Conservation (phyloP, 169 alveolate species). For the Fabrea salina region DNA sequence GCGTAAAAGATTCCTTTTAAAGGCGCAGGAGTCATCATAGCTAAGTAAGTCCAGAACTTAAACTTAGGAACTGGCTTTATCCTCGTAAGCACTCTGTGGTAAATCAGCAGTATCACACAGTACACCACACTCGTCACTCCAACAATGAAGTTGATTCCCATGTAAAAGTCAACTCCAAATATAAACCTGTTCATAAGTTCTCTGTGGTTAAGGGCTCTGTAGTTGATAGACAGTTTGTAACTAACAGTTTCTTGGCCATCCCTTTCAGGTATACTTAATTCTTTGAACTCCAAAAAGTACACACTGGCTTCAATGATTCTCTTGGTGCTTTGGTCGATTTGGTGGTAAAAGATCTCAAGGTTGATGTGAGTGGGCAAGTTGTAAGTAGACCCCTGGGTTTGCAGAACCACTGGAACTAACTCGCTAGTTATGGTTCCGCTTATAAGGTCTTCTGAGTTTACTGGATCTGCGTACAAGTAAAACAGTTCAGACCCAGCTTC, state of each 20-base stretch:
- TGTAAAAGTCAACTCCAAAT: constrained; percentile 40
- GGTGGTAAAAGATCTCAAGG: constrained; percentile 51
- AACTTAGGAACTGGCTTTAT: constrained; percentile 57
- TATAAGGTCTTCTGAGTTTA: constrained; percentile 29
- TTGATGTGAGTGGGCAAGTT: constrained; percentile 49
- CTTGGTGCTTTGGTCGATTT: constrained; percentile 46
- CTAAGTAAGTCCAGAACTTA: constrained; percentile 54
- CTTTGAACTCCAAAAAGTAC: constrained; percentile 29
- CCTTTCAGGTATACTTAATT: constrained; percentile 12
- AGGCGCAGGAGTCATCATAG: constrained; percentile 58
- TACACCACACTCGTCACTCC: constrained; percentile 54
- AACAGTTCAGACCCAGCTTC: constrained; percentile 40
- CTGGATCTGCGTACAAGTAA: constrained; percentile 43
- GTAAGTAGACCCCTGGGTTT: constrained; percentile 15
- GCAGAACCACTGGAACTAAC: background rate
- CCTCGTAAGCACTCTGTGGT: constrained; percentile 51
- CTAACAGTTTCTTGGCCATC: constrained; percentile 31
- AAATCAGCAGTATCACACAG: constrained; percentile 37
- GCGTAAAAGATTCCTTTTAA: constrained; percentile 46
- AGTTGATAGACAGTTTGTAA: constrained; percentile 32
- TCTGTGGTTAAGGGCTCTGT: constrained; percentile 45
- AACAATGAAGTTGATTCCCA: constrained; percentile 56
- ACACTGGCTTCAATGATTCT: constrained; percentile 48
- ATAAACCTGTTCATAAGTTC: constrained; percentile 61
- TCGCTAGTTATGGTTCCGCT: background rate